A percentile compares a stretch with the other conserved stretches of the same genome.
Evolutionary conservation across 495 filamentous ascomycete species (phyloP).

Genomic region (Penicillium cosmopolitanum): DNA sequence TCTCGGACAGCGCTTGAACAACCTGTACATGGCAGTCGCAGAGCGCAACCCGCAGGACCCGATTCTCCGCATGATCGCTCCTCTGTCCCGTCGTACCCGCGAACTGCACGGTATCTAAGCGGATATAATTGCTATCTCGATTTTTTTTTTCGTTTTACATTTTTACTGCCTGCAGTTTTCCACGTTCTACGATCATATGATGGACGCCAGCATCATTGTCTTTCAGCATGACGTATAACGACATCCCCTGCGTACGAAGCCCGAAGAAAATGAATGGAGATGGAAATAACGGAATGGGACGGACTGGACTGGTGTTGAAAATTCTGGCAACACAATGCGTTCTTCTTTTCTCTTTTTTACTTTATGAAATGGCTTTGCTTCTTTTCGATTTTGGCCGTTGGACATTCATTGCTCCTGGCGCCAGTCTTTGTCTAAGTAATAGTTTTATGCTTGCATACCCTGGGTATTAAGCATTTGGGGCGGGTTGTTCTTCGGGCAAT

Average conservation of each 20-base stretch:
- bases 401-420: neutral
- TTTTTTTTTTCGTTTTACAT: neutral
- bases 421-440: neutral
- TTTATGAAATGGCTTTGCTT: neutral
- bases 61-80: conserved; percentile 64
- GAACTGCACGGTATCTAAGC: conserved; percentile 44
- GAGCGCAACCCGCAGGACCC: conserved; percentile 63
- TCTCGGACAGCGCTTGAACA: conserved; percentile 70
- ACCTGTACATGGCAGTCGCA: conserved; percentile 69
- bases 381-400: neutral
- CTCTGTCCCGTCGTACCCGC: conserved; percentile 56
- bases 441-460: neutral
- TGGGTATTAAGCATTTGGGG: conserved; percentile 4
- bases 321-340: neutral
- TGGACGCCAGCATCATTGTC: conserved; percentile 6
- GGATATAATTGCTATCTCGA: neutral
- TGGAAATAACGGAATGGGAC: conserved; percentile 3
- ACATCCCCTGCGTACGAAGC: conserved; percentile 18
- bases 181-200: conserved; percentile 1
- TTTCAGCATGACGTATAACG: conserved; percentile 24
- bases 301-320: neutral
- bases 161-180: conserved; percentile 1
- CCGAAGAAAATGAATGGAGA: conserved; percentile 5
- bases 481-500: neutral
- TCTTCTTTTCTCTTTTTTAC: neutral